Conservation (phyloP, 1,284 basidiomycete genomes). For the Trichosporon asahii region DNA sequence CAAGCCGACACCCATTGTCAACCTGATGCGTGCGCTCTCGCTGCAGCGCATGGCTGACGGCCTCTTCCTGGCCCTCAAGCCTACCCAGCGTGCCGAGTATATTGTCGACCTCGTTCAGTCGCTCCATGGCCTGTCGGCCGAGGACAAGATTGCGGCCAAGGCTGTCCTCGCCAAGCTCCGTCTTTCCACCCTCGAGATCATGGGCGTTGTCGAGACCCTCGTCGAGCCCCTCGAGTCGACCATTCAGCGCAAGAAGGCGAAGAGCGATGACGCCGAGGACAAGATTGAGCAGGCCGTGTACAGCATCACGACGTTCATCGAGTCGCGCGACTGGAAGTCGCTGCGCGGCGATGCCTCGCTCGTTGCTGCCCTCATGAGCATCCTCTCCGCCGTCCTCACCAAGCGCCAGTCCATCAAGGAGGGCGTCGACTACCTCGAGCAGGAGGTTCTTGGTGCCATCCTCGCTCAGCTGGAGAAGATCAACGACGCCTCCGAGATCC, state of each 20-base stretch:
- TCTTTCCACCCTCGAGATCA: slow-evolving; percentile 30
- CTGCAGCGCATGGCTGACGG: slow-evolving; percentile 36
- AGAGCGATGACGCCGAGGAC: slow-evolving; percentile 28
- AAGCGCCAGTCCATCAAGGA: slow-evolving; percentile 49
- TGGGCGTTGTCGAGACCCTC: slow-evolving; percentile 29
- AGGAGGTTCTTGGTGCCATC: slow-evolving; percentile 76
- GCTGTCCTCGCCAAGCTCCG: slow-evolving; percentile 30
- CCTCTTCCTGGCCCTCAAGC: slow-evolving; percentile 35
- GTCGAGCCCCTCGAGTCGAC: slow-evolving; percentile 36
- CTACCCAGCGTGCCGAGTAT: slow-evolving; percentile 33
- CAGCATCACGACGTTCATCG: slow-evolving; percentile 66
- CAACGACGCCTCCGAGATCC: slow-evolving; percentile 37
- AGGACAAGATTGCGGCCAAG: slow-evolving; percentile 31
- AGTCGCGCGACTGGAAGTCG: slow-evolving; percentile 64
- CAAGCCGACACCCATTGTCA: neutral
- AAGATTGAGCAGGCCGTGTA: slow-evolving; percentile 42
- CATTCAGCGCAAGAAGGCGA: slow-evolving; percentile 35
- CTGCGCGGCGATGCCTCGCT: slow-evolving; percentile 69
- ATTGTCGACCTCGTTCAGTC: slow-evolving; percentile 33
- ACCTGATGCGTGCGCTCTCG: slow-evolving; percentile 25
- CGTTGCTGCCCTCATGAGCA: slow-evolving; percentile 69
- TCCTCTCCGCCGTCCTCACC: slow-evolving; percentile 66
- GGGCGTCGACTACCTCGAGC: slow-evolving; percentile 76
- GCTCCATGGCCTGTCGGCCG: slow-evolving; percentile 28
- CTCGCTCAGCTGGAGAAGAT: slow-evolving; percentile 67